phyloP scores from a whole-genome alignment of 352 stramenopile species.

The Pythium brassicae region DNA sequence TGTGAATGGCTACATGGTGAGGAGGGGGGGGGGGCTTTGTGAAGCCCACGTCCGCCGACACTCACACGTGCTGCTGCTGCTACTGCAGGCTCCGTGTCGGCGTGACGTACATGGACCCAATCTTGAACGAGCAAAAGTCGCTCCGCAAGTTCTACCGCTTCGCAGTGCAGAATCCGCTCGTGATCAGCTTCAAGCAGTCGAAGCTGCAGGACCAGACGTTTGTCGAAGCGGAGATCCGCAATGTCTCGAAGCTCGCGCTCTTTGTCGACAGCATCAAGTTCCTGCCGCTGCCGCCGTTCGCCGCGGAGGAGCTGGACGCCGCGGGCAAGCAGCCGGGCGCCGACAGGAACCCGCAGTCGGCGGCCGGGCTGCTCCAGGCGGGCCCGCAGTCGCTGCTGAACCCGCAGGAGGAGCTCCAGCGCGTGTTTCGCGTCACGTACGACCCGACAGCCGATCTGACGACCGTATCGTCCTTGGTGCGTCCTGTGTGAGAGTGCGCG shows the following conservation, averaged over 20 bases:
- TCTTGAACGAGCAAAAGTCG: conserved; percentile 78
- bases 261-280: conserved; percentile 84
- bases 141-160: conserved; percentile 92
- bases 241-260: conserved; percentile 76
- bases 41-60: too few species aligned
- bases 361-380: conserved; percentile 24
- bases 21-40: too few species aligned
- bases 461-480: conserved; percentile 29
- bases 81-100: conserved; percentile 56
- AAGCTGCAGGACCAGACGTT: conserved; percentile 42
- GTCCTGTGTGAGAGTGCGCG: neutral
- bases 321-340: conserved; percentile 2
- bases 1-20: too few species aligned
- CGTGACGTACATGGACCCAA: conserved; percentile 68
- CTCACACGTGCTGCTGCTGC: neutral
- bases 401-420: conserved; percentile 75
- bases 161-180: conserved; percentile 85
- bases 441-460: conserved; percentile 33
- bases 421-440: conserved; percentile 57
- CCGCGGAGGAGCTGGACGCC: conserved; percentile 35
- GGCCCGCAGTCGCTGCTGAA: conserved; percentile 60
- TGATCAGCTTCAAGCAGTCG: conserved; percentile 82
- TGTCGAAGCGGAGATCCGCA: conserved; percentile 79
- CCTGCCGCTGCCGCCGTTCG: conserved; percentile 54
- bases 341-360: neutral